phyloP scores from a whole-genome alignment of 306 rosid genomes.

The Clitoria ternatea region DNA sequence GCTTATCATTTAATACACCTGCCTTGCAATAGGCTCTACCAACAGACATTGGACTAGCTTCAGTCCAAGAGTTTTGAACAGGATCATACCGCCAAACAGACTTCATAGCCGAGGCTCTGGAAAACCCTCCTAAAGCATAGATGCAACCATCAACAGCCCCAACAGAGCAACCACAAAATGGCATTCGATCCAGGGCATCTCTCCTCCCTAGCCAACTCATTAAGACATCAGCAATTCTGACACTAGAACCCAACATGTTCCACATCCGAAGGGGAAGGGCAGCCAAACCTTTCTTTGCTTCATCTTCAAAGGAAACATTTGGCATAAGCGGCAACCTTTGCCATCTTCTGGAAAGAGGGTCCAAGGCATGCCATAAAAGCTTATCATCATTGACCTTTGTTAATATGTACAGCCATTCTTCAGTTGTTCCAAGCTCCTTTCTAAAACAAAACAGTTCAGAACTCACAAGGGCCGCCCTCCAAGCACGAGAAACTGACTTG shows the following conservation, averaged over 20 bases:
- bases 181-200: slow-evolving; percentile 37
- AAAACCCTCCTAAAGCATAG: slow-evolving; percentile 47
- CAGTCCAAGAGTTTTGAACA: slow-evolving; percentile 33
- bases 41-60: slow-evolving; percentile 38
- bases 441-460: slow-evolving; percentile 34
- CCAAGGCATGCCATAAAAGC: slow-evolving; percentile 43
- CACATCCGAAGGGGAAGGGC: slow-evolving; percentile 26
- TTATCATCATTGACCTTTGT: slow-evolving; percentile 32
- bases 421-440: slow-evolving; percentile 36
- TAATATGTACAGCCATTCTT: slow-evolving; percentile 45
- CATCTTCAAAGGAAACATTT: slow-evolving; percentile 22
- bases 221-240: slow-evolving; percentile 26
- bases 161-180: slow-evolving; percentile 39
- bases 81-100: slow-evolving; percentile 48
- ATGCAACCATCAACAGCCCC: slow-evolving; percentile 43
- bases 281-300: slow-evolving; percentile 21
- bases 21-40: slow-evolving; percentile 48
- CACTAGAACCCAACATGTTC: slow-evolving; percentile 33
- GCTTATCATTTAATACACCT: slow-evolving; percentile 38
- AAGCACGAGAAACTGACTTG: slow-evolving; percentile 26
- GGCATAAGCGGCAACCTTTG: slow-evolving; percentile 45
- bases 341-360: slow-evolving; percentile 38
- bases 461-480: slow-evolving; percentile 25
- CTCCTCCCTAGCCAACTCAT: slow-evolving; percentile 34
- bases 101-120: slow-evolving; percentile 41